These are phyloP conservation scores for Chalciporus sp. DNA, from an alignment of 1,284 basidiomycete genomes.

Conservation along the genomic window DNA sequence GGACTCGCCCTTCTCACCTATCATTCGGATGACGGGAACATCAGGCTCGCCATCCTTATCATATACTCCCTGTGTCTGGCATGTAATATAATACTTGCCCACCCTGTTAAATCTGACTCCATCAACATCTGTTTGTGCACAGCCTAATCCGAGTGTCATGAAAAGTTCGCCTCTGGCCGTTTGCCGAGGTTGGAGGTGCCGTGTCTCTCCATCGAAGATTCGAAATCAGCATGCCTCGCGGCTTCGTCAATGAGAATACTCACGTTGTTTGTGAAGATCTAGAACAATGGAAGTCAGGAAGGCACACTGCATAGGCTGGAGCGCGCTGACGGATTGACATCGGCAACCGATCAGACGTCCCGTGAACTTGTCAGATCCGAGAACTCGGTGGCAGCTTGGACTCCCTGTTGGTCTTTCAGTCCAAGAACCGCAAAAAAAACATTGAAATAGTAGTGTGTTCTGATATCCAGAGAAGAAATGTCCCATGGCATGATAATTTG, in stretches of 20 bases:
- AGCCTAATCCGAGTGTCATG: neutral
- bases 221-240: slow-evolving; percentile 34
- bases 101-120: neutral
- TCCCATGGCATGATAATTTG: no score
- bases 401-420: no score
- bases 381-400: no score
- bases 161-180: neutral
- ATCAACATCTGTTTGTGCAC: neutral
- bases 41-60: slow-evolving; percentile 65
- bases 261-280: slow-evolving; percentile 82
- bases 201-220: slow-evolving; percentile 10
- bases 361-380: neutral
- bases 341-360: slow-evolving; percentile 55
- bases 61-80: slow-evolving; percentile 61
- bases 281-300: slow-evolving; percentile 64
- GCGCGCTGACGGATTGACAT: slow-evolving; percentile 80
- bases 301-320: slow-evolving; percentile 59
- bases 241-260: slow-evolving; percentile 44
- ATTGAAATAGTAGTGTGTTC: no score
- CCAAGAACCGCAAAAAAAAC: no score
- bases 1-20: no score
- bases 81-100: slow-evolving; percentile 48
- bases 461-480: no score
- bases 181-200: slow-evolving; percentile 49
- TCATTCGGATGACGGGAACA: slow-evolving; percentile 50